phyloP scores from a whole-genome alignment of 1,284 basidiomycete species.

The Microbotryum scabiosae region DNA sequence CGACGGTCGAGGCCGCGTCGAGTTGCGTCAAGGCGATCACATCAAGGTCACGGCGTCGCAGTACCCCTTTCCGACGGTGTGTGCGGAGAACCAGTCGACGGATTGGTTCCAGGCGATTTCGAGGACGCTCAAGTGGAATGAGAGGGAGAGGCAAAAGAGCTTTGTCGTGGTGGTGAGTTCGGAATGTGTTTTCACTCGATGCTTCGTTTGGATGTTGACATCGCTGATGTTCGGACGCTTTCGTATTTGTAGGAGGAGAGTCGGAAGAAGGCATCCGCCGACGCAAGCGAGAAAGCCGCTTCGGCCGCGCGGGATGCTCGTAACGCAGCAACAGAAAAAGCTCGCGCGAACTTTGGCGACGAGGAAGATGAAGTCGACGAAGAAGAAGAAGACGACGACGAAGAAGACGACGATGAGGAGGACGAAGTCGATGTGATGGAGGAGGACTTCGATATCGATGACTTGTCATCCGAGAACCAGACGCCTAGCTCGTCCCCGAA shows the following conservation, averaged over 20 bases:
- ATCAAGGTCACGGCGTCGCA: conserved; percentile 97
- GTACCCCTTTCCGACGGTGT: conserved; percentile 98
- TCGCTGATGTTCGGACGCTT: background rate
- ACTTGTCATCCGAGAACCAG: conserved; percentile 37
- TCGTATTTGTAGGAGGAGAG: background rate
- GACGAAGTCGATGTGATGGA: conserved; percentile 56
- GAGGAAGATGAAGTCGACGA: conserved; percentile 51
- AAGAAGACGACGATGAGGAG: conserved; percentile 48
- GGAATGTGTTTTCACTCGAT: conserved; percentile 13
- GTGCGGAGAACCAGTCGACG: conserved; percentile 90
- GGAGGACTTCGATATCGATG: conserved; percentile 60
- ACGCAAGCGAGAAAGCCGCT: conserved; percentile 33
- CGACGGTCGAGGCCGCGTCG: conserved; percentile 91
- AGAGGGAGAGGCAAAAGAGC: conserved; percentile 91
- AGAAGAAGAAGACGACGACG: conserved; percentile 41
- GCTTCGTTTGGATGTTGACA: background rate
- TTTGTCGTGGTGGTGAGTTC: conserved; percentile 78
- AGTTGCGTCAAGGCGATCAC: conserved; percentile 95
- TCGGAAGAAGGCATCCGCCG: conserved; percentile 6
- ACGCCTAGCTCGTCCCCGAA: background rate
- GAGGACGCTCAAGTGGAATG: conserved; percentile 92
- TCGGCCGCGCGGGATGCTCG: no score
- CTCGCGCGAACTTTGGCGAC: conserved; percentile 38
- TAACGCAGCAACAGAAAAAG: background rate
- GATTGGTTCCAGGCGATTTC: conserved; percentile 98